Conservation (phyloP, 164 flowering plant species). For the Euptelea pleiosperma region DNA sequence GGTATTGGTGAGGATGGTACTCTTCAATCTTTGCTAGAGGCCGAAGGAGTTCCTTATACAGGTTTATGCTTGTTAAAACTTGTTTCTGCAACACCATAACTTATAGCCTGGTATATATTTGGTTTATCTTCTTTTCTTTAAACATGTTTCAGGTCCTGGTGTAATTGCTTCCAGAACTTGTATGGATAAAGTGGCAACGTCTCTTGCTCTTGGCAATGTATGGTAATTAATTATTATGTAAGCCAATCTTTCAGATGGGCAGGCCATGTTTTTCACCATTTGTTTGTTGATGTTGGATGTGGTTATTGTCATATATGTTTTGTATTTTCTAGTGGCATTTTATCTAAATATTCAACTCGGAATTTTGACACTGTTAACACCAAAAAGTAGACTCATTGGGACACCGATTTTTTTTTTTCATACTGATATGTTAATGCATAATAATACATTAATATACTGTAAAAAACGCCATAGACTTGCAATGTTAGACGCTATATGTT, state of each 20-base stretch:
- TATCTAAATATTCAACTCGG: too few species aligned
- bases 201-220: constrained; percentile 76
- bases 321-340: too few species aligned
- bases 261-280: too few species aligned
- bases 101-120: neutral
- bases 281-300: too few species aligned
- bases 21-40: constrained; percentile 70
- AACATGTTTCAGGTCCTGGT: constrained; percentile 67
- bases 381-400: too few species aligned
- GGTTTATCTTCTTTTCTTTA: neutral
- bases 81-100: neutral
- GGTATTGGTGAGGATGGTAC: constrained; percentile 98
- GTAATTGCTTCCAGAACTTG: constrained; percentile 66
- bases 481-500: too few species aligned
- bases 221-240: constrained; percentile 16
- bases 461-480: too few species aligned
- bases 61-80: constrained; percentile 35
- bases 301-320: too few species aligned
- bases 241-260: neutral
- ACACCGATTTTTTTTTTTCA: too few species aligned
- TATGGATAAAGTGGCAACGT: constrained; percentile 93
- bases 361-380: too few species aligned
- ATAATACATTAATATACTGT: too few species aligned
- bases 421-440: too few species aligned
- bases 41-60: constrained; percentile 78